These are phyloP conservation scores for Garcia nutans DNA, from an alignment of 345 rosid genomes.

Conservation along the genomic window DNA sequence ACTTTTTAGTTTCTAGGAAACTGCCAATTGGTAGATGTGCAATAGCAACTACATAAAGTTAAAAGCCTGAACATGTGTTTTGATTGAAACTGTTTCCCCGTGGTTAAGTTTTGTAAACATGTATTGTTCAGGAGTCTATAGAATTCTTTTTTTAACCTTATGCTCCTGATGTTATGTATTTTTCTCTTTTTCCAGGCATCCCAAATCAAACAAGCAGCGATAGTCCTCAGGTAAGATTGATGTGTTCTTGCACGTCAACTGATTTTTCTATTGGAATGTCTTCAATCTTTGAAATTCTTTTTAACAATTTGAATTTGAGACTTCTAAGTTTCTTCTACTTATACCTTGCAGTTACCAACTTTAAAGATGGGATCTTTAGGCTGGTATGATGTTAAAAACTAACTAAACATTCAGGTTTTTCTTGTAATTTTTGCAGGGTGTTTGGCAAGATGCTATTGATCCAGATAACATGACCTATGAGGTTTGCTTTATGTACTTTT, in stretches of 20 bases:
- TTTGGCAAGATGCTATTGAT: constrained; percentile 63
- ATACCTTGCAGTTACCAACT: not conserved
- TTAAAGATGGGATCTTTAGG: not conserved
- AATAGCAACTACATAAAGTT: not conserved
- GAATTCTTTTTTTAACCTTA: not conserved
- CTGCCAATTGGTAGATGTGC: not conserved
- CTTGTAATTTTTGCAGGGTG: constrained; percentile 39
- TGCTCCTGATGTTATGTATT: constrained; percentile 1
- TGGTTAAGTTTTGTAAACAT: not conserved
- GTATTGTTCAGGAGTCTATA: no score
- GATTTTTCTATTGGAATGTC: not conserved
- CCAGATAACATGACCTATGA: constrained; percentile 73
- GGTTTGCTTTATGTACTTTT: constrained; percentile 40
- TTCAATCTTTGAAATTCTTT: not conserved
- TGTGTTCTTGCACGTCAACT: not conserved
- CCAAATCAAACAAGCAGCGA: constrained; percentile 38
- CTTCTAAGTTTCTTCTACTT: not conserved
- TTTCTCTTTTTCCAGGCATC: constrained; percentile 39
- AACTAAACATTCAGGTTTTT: constrained; percentile 6
- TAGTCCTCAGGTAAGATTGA: constrained; percentile 45
- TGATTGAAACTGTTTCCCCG: not conserved
- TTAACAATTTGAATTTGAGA: not conserved
- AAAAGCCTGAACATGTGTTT: not conserved
- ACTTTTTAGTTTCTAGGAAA: not conserved
- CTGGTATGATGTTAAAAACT: constrained; percentile 12